A percentile compares a stretch with the other conserved stretches of the same genome.
phyloP scores from a whole-genome alignment of 1,284 basidiomycete genomes.

The Cutaneotrichosporon sp. region DNA sequence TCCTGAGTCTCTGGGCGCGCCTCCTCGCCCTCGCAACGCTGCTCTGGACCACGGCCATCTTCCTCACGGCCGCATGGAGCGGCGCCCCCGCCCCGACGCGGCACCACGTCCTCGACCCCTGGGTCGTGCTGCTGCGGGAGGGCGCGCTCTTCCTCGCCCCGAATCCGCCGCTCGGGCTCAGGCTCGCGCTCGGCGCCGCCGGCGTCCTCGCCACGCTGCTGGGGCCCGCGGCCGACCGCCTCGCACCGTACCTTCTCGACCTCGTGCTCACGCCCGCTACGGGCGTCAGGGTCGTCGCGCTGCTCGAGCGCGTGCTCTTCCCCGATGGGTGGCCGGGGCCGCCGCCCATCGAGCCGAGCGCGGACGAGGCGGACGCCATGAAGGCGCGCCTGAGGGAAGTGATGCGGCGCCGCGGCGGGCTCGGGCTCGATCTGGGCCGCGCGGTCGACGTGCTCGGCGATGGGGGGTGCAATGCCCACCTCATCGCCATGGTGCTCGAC shows the following conservation, averaged over 20 bases:
- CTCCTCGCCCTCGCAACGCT: conserved; percentile 1
- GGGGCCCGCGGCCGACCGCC: conserved; percentile 36
- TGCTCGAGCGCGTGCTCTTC: conserved; percentile 42
- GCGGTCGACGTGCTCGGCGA: conserved; percentile 35
- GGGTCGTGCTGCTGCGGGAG: conserved; percentile 23
- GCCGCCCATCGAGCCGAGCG: conserved; percentile 42
- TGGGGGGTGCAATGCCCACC: conserved; percentile 44
- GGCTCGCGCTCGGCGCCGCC: conserved; percentile 17
- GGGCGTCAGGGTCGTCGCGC: conserved; percentile 28
- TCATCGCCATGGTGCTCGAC: conserved; percentile 42
- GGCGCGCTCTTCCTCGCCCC: background rate
- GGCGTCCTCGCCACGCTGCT: conserved; percentile 20
- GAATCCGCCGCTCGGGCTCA: conserved; percentile 25
- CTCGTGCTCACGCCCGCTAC: conserved; percentile 24
- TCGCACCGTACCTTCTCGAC: conserved; percentile 36
- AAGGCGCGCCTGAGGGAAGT: background rate
- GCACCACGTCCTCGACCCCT: conserved; percentile 18
- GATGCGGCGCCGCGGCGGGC: background rate
- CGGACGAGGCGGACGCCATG: conserved; percentile 32
- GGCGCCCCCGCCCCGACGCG: conserved; percentile 21
- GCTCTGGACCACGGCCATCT: conserved; percentile 16
- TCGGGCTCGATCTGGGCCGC: background rate
- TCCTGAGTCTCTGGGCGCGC: conserved; percentile 1
- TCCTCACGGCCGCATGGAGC: conserved; percentile 9
- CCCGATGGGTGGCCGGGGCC: conserved; percentile 47